Conservation (phyloP, 164 flowering plant genomes). For the Piper betle region DNA sequence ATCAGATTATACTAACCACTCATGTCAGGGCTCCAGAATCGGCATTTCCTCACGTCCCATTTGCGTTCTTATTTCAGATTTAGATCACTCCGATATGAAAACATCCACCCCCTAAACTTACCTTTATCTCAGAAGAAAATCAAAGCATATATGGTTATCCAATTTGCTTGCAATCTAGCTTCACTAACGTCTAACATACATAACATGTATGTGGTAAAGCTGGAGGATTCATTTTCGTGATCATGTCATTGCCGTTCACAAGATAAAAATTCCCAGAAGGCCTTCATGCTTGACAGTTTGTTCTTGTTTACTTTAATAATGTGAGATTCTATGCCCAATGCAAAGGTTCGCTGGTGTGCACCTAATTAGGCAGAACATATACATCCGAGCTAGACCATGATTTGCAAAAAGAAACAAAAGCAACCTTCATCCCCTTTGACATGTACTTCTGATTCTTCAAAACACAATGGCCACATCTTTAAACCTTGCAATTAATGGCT, state of each 20-base stretch:
- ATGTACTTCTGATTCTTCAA: background rate
- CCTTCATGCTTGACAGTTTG: background rate
- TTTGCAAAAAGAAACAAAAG: background rate
- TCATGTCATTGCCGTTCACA: background rate
- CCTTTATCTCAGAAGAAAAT: no score
- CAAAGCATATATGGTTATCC: no score
- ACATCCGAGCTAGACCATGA: background rate
- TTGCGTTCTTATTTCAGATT: no score
- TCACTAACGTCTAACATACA: no score
- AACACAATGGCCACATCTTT: background rate
- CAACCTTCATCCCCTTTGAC: background rate
- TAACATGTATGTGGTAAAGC: no score
- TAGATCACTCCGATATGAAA: no score
- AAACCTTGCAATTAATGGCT: background rate
- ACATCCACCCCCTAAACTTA: no score
- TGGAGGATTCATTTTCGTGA: no score
- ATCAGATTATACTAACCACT: no score
- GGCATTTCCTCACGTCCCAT: no score
- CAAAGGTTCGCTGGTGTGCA: background rate
- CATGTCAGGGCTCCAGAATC: no score
- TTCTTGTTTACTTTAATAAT: background rate
- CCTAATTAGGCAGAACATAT: background rate
- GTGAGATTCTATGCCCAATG: background rate
- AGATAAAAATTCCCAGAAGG: background rate
- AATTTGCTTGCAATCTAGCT: no score